These are phyloP conservation scores for Diaporthe sp. DNA, from an alignment of 2,329 filamentous ascomycete species.

Conservation along the genomic window DNA sequence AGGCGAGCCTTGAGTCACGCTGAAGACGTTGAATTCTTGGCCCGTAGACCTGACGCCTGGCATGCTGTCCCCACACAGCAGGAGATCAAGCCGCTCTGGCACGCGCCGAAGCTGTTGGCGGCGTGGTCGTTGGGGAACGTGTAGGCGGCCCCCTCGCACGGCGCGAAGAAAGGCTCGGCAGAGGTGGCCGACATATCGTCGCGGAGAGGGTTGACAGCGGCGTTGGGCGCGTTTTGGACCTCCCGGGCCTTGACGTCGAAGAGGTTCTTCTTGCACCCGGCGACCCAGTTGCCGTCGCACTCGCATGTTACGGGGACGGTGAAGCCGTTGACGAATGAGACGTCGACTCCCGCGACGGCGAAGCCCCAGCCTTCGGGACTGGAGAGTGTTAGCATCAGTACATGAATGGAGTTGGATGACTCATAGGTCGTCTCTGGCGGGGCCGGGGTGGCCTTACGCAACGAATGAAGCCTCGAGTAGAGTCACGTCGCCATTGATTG, in stretches of 20 bases:
- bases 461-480: slow-evolving; percentile 43
- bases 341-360: slow-evolving; percentile 43
- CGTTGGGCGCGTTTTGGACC: slow-evolving; percentile 37
- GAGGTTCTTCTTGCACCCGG: slow-evolving; percentile 46
- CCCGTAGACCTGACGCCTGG: too few species aligned
- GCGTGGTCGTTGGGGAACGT: slow-evolving; percentile 40
- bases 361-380: neutral
- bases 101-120: slow-evolving; percentile 42
- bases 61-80: slow-evolving; percentile 22
- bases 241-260: slow-evolving; percentile 41
- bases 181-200: slow-evolving; percentile 23
- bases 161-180: slow-evolving; percentile 39
- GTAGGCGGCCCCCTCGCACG: slow-evolving; percentile 40
- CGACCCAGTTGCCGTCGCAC: slow-evolving; percentile 39
- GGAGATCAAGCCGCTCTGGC: slow-evolving; percentile 31
- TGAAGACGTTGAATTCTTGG: too few species aligned
- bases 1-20: neutral
- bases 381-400: neutral
- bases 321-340: slow-evolving; percentile 46
- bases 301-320: slow-evolving; percentile 44
- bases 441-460: neutral
- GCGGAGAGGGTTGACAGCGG: slow-evolving; percentile 45
- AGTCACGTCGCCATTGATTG: slow-evolving; percentile 35
- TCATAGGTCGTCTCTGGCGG: neutral
- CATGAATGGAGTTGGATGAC: neutral